phyloP scores from a whole-genome alignment of 805 yeast species.

The Zygosaccharomyces bisporus region DNA sequence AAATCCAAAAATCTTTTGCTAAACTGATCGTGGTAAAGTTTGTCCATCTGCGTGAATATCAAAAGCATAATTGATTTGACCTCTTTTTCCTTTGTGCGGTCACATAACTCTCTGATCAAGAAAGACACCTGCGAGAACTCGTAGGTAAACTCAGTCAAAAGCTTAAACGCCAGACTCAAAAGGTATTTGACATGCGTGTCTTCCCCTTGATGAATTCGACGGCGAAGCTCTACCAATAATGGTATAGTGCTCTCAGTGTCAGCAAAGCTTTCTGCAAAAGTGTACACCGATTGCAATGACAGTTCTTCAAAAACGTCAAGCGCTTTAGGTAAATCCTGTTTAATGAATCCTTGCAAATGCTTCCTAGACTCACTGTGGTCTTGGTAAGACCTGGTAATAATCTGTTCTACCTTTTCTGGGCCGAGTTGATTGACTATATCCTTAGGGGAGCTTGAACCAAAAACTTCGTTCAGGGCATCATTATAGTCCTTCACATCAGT shows the following conservation, averaged over 20 bases:
- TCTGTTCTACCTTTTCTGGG: conserved; percentile 19
- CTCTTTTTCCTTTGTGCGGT: conserved; percentile 21
- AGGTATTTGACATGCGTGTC: conserved; percentile 20
- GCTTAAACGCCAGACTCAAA: conserved; percentile 25
- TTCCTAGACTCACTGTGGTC: conserved; percentile 28
- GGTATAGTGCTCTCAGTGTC: conserved; percentile 18
- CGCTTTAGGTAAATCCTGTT: conserved; percentile 17
- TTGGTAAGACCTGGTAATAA: conserved; percentile 27
- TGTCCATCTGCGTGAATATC: conserved; percentile 20
- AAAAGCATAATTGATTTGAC: conserved; percentile 24
- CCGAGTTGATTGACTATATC: conserved; percentile 1
- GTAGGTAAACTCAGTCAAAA: conserved; percentile 29
- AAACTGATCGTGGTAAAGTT: conserved; percentile 18
- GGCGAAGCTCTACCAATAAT: conserved; percentile 19
- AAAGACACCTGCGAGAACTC: conserved; percentile 25
- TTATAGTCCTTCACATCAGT: conserved; percentile 18
- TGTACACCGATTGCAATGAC: conserved; percentile 20
- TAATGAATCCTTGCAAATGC: conserved; percentile 16
- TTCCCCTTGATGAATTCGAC: conserved; percentile 22
- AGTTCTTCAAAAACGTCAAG: conserved; percentile 23
- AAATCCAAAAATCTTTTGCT: conserved; percentile 19
- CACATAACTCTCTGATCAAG: conserved; percentile 26
- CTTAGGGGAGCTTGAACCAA: conserved; percentile 9
- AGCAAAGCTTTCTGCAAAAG: conserved; percentile 24
- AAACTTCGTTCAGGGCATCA: conserved; percentile 19